Evolutionary conservation across 345 rosid species (phyloP).

Genomic region (Nephelium lappaceum): DNA sequence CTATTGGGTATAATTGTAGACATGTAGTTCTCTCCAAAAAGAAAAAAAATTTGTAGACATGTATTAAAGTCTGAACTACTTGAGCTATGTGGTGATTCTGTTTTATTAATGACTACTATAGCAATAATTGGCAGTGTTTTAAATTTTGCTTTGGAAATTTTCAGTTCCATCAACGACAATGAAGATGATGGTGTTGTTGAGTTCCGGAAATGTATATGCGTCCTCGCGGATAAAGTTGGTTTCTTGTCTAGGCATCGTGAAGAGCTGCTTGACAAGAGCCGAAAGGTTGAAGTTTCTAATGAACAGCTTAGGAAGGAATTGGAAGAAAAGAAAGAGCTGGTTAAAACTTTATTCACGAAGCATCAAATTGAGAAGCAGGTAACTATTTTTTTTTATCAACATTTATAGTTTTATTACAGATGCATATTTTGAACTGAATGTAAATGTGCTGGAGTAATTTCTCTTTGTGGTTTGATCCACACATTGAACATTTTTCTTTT

Average conservation of each 20-base stretch:
- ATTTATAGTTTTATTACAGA: background rate
- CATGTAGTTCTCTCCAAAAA: too few relatives aligned
- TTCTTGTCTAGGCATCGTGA: slow-evolving; percentile 74
- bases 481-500: background rate
- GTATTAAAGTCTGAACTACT: background rate
- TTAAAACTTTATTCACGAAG: slow-evolving; percentile 75
- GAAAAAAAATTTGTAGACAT: too few relatives aligned
- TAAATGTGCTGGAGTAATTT: background rate
- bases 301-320: slow-evolving; percentile 78
- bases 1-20: background rate
- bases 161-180: slow-evolving; percentile 67
- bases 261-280: slow-evolving; percentile 77
- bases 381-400: slow-evolving; percentile 13
- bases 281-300: slow-evolving; percentile 65
- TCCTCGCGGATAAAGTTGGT: slow-evolving; percentile 78
- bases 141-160: slow-evolving; percentile 28
- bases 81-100: background rate
- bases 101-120: background rate
- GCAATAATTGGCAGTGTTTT: slow-evolving; percentile 10
- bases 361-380: slow-evolving; percentile 99
- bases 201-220: slow-evolving; percentile 69
- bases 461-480: background rate
- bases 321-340: slow-evolving; percentile 79
- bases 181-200: slow-evolving; percentile 79
- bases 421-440: background rate